These are phyloP conservation scores for Aleurites moluccanus DNA, from an alignment of 441 rosid species.

Conservation along the genomic window DNA sequence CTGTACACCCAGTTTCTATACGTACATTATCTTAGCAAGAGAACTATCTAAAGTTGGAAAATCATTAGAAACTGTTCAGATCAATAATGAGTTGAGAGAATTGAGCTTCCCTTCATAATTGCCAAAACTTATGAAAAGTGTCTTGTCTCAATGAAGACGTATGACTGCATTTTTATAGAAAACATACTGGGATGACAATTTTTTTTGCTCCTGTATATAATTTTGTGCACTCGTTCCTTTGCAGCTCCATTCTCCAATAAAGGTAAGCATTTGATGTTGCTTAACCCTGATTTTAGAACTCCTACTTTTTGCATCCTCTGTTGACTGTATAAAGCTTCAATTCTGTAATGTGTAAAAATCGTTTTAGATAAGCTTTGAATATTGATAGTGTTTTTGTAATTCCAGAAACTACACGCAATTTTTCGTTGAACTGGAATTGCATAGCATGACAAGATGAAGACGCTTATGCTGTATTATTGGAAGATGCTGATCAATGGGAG, in stretches of 20 bases:
- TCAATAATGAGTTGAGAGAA: conserved; percentile 24
- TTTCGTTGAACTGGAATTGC: conserved; percentile 2
- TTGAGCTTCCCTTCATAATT: conserved; percentile 9
- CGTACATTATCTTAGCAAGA: conserved; percentile 38
- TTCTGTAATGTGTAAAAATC: background rate
- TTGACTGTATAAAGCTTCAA: conserved; percentile 8
- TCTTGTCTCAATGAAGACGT: background rate
- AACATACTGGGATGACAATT: conserved; percentile 7
- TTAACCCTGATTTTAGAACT: background rate
- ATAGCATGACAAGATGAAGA: background rate
- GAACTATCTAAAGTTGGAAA: conserved; percentile 45
- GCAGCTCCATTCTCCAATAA: conserved; percentile 9
- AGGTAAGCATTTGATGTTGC: too few species aligned
- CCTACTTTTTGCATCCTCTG: conserved; percentile 2
- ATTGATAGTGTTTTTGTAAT: background rate
- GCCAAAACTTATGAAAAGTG: conserved; percentile 7
- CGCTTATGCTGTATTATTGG: background rate
- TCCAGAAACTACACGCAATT: conserved; percentile 1
- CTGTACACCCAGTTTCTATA: conserved; percentile 34
- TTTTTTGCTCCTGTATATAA: conserved; percentile 1
- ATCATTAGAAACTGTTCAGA: conserved; percentile 30
- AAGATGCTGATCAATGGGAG: background rate
- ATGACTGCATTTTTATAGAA: conserved; percentile 5
- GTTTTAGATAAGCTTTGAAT: background rate
- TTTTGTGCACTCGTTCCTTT: conserved; percentile 11